Evolutionary conservation across 148 eudicot genomes (phyloP).

Genomic region (Camellia japonica): DNA sequence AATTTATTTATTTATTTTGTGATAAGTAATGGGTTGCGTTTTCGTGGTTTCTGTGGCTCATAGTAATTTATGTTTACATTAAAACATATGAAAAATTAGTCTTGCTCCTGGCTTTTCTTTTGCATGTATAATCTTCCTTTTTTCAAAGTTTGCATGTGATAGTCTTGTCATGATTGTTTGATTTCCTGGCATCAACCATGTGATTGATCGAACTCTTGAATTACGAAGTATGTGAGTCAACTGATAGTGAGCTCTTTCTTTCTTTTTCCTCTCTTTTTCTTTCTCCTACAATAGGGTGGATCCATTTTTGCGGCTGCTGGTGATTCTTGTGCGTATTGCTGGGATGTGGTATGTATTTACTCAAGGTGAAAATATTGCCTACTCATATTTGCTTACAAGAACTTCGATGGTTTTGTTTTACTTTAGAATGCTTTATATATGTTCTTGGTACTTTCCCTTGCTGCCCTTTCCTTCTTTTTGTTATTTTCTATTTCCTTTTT

Average conservation of each 20-base stretch:
- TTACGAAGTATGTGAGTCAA: background rate
- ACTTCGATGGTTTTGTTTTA: background rate
- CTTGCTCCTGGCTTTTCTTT: background rate
- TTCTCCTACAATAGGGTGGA: constrained; percentile 44
- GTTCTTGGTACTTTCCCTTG: background rate
- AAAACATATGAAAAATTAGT: background rate
- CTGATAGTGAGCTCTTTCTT: background rate
- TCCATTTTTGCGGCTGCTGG: constrained; percentile 88
- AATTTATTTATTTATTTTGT: background rate
- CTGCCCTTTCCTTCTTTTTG: background rate
- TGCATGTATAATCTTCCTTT: background rate
- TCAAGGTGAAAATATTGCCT: constrained; percentile 14
- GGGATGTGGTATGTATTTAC: constrained; percentile 83
- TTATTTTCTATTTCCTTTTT: background rate
- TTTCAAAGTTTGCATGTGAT: background rate
- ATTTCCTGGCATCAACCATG: constrained; percentile 6
- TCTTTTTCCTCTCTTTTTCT: background rate
- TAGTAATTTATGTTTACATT: background rate
- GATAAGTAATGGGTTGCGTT: background rate
- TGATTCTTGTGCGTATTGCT: constrained; percentile 93
- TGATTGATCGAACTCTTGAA: constrained; percentile 4
- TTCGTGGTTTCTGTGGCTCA: background rate
- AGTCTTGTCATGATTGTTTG: background rate
- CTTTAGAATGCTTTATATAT: background rate
- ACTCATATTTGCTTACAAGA: background rate